These are phyloP conservation scores for Adansonia gregorii DNA, from an alignment of 441 rosid species.

Conservation along the genomic window DNA sequence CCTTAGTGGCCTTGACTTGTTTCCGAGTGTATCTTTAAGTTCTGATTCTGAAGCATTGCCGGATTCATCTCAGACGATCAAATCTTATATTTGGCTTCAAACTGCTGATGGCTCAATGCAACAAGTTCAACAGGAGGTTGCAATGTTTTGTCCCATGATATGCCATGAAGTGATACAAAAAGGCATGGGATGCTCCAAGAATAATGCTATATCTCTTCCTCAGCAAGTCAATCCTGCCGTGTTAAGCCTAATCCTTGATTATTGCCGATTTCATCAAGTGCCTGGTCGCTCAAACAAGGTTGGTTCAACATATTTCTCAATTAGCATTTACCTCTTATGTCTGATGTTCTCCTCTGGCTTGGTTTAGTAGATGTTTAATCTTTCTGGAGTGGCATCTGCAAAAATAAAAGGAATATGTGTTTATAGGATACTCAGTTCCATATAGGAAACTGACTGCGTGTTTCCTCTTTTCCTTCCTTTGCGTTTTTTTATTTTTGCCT, in stretches of 20 bases:
- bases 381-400: slow-evolving; percentile 18
- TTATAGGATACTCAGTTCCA: slow-evolving; percentile 12
- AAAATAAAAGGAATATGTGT: background rate
- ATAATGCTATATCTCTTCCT: slow-evolving; percentile 64
- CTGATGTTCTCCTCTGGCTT: slow-evolving; percentile 27
- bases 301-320: slow-evolving; percentile 41
- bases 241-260: slow-evolving; percentile 68
- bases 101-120: slow-evolving; percentile 72
- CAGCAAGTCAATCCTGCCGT: slow-evolving; percentile 65
- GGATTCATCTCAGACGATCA: slow-evolving; percentile 53
- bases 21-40: background rate
- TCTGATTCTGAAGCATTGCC: slow-evolving; percentile 23
- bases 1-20: slow-evolving; percentile 1
- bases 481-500: background rate
- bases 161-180: slow-evolving; percentile 67
- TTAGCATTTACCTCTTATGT: slow-evolving; percentile 27
- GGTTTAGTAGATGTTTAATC: slow-evolving; percentile 16
- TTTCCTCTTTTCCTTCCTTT: slow-evolving; percentile 3
- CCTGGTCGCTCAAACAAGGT: slow-evolving; percentile 77
- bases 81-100: slow-evolving; percentile 73
- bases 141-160: slow-evolving; percentile 75
- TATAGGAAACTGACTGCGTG: background rate
- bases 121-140: slow-evolving; percentile 79
- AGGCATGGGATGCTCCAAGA: slow-evolving; percentile 71
- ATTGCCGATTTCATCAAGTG: slow-evolving; percentile 77